Conservation (phyloP, 2,329 filamentous ascomycete genomes). For the Ophiostoma pallidulum region DNA sequence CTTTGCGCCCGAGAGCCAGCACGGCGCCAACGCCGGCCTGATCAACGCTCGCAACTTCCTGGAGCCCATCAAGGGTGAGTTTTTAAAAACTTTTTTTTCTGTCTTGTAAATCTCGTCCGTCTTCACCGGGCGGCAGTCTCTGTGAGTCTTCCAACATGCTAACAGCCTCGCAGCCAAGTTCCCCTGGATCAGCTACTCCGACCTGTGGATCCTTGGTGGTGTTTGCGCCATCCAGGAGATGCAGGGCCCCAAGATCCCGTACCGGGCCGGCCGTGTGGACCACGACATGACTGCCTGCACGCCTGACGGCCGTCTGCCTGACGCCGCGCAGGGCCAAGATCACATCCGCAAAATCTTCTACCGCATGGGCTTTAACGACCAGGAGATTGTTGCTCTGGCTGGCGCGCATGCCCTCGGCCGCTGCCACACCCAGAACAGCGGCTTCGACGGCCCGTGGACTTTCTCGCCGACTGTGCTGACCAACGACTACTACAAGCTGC, state of each 20-base stretch:
- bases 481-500: slow-evolving; percentile 88
- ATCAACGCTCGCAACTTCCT: slow-evolving; percentile 83
- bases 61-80: slow-evolving; percentile 74
- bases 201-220: slow-evolving; percentile 90
- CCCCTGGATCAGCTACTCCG: slow-evolving; percentile 94
- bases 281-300: slow-evolving; percentile 76
- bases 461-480: slow-evolving; percentile 85
- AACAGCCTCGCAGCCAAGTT: slow-evolving; percentile 49
- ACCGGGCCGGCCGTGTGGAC: slow-evolving; percentile 77
- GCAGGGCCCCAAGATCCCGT: slow-evolving; percentile 80
- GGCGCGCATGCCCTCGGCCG: slow-evolving; percentile 84
- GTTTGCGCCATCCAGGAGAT: slow-evolving; percentile 88
- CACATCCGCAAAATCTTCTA: slow-evolving; percentile 89
- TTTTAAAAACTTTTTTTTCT: background rate
- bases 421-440: slow-evolving; percentile 77
- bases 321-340: slow-evolving; percentile 65
- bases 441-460: slow-evolving; percentile 83
- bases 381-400: slow-evolving; percentile 83
- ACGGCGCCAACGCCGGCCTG: slow-evolving; percentile 90
- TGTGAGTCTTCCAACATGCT: slow-evolving; percentile 8
- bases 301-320: slow-evolving; percentile 70
- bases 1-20: slow-evolving; percentile 77
- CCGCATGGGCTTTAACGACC: slow-evolving; percentile 97
- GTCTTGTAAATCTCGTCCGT: background rate
- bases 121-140: no score